phyloP scores from a whole-genome alignment of 805 yeast genomes.

The Tanozyma kutaoensis region DNA sequence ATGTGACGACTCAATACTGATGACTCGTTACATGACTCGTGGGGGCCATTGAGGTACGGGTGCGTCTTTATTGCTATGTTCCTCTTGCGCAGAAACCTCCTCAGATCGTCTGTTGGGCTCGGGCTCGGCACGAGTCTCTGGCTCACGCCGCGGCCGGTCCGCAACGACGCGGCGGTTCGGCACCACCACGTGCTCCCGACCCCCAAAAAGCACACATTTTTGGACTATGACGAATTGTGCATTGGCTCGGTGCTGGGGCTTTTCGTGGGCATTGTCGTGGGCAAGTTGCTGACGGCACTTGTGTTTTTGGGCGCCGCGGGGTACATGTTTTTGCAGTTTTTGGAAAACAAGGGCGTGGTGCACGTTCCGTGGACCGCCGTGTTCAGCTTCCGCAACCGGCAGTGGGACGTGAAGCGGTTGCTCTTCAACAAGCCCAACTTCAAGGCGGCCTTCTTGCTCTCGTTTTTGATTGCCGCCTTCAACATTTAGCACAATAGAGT shows the following conservation, averaged over 20 bases:
- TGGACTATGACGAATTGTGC: constrained; percentile 50
- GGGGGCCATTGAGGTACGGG: too few species aligned
- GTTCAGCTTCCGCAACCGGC: constrained; percentile 16
- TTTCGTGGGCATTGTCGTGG: constrained; percentile 44
- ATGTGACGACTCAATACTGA: too few species aligned
- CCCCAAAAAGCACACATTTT: too few species aligned
- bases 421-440: constrained; percentile 49
- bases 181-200: too few species aligned
- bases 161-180: too few species aligned
- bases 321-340: constrained; percentile 33
- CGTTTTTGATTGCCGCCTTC: constrained; percentile 49
- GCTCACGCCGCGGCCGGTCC: too few species aligned
- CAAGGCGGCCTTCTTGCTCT: constrained; percentile 38
- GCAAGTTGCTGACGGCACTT: constrained; percentile 42
- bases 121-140: too few species aligned
- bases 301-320: constrained; percentile 34
- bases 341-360: constrained; percentile 41
- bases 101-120: too few species aligned
- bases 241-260: constrained; percentile 53
- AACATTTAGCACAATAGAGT: constrained; percentile 14
- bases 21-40: too few species aligned
- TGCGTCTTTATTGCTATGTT: too few species aligned
- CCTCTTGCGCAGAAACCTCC: too few species aligned
- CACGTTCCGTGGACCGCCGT: constrained; percentile 29
- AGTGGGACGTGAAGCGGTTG: constrained; percentile 34